These are phyloP conservation scores for Metschnikowia gelsemii DNA, from an alignment of 805 yeast genomes.

Conservation along the genomic window DNA sequence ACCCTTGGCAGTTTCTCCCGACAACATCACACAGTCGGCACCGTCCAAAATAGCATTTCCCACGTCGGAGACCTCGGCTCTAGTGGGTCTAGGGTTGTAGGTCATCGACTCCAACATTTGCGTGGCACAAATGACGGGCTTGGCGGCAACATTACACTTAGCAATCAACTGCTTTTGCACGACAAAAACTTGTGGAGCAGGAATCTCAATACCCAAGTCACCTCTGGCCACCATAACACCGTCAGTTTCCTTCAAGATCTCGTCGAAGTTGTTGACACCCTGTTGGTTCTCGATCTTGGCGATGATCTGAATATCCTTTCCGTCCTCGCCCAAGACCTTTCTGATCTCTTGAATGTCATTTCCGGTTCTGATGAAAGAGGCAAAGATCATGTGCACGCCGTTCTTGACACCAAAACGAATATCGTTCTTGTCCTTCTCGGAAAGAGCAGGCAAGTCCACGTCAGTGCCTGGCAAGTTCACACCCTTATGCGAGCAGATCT, in stretches of 20 bases:
- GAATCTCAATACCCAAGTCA: constrained; percentile 98
- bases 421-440: constrained; percentile 94
- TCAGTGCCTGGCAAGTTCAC: constrained; percentile 98
- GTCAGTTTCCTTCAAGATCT: constrained; percentile 88
- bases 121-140: constrained; percentile 99
- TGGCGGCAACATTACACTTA: constrained; percentile 98
- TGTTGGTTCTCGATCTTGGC: constrained; percentile 99
- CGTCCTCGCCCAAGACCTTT: constrained; percentile 93
- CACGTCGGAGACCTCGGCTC: constrained; percentile 99
- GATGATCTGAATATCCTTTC: constrained; percentile 93
- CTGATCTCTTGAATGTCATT: constrained; percentile 88
- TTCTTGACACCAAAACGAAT: constrained; percentile 94
- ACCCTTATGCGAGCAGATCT: constrained; percentile 96
- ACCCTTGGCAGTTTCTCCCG: constrained; percentile 99
- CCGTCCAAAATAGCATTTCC: constrained; percentile 99
- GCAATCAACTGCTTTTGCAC: constrained; percentile 99
- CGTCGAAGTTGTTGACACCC: constrained; percentile 99
- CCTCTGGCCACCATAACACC: constrained; percentile 99
- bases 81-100: constrained; percentile 99
- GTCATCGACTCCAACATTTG: constrained; percentile 99
- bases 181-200: constrained; percentile 97
- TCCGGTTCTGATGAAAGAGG: constrained; percentile 96
- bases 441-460: constrained; percentile 96
- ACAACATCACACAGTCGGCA: constrained; percentile 99
- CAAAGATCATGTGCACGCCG: constrained; percentile 97